These are phyloP conservation scores for Cytospora piceae DNA, from an alignment of 2,329 filamentous ascomycete species.

Conservation along the genomic window DNA sequence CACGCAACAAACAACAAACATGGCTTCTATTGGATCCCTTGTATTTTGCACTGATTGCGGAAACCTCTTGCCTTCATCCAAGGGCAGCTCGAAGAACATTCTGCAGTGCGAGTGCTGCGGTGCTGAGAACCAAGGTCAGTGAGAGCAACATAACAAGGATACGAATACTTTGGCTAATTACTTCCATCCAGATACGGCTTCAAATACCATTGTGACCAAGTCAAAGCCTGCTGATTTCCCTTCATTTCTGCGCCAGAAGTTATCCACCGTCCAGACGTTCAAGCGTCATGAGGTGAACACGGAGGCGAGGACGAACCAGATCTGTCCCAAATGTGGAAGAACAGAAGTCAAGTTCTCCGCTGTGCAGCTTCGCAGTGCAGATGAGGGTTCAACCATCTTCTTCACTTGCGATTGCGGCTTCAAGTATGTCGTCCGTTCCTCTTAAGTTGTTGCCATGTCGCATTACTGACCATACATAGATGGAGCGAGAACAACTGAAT, in stretches of 20 bases:
- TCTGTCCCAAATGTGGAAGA: conserved; percentile 79
- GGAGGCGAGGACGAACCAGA: conserved; percentile 67
- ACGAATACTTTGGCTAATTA: conserved; percentile 2
- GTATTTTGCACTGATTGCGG: conserved; percentile 94
- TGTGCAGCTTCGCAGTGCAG: conserved; percentile 85
- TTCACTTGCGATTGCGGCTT: conserved; percentile 86
- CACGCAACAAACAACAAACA: conserved; percentile 45
- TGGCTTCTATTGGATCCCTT: conserved; percentile 88
- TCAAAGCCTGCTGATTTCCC: conserved; percentile 93
- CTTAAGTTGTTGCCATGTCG: conserved; percentile 24
- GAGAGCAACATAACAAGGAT: background rate
- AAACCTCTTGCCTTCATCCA: conserved; percentile 81
- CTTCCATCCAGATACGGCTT: conserved; percentile 63
- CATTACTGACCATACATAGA: conserved; percentile 40
- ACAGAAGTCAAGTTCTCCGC: conserved; percentile 84
- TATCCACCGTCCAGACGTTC: conserved; percentile 83
- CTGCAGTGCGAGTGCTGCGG: conserved; percentile 86
- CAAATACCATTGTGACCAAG: conserved; percentile 75
- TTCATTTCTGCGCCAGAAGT: conserved; percentile 83
- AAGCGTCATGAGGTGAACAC: conserved; percentile 77
- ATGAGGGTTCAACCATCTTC: conserved; percentile 93
- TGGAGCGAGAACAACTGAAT: conserved; percentile 65
- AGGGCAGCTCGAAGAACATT: conserved; percentile 74
- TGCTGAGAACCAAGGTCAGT: conserved; percentile 77
- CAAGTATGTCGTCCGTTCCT: conserved; percentile 60